Evolutionary conservation across 2,329 filamentous ascomycete genomes (phyloP), one percentile per base, ranked within the genome.

Genomic region (Zymoseptoria crescenta): DNA sequence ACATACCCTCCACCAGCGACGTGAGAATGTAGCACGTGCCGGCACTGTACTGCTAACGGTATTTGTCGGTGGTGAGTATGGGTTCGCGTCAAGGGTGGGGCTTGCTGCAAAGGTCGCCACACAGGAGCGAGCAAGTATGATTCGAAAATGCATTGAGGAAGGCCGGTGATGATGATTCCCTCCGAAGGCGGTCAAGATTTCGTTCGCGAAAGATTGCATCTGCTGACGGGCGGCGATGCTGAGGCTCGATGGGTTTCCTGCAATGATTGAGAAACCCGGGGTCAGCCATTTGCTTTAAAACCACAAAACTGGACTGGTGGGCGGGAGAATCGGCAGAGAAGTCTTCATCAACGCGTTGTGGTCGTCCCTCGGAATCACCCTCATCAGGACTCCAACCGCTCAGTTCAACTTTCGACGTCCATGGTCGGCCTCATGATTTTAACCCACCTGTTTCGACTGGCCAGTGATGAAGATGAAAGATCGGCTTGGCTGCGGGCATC

Each of bases 391-490:
- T 50, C 51, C 51, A 52, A 28, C 51, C 51, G 51, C 51, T 52
- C 51, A 52, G 51, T 16, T 13, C 16, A 24, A n/a, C 24, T 8
- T 10, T 13, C 7, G 24, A 21, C n/a, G 10, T 30, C 8, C 8
- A 7, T 7, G 28, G 24, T 27, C 24, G 6, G 50, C 50, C 50
- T 52, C 50, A 52, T 52, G 24, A 52, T 28, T 28, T 30, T 27
- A 9, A 30, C 51, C 24, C 51, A 52, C 51, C 24, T 52, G 13
- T 10, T 10, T 52, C 24, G 51, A 52, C 24, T 29, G 51, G 51
- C 51, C 51, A 52, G 51, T 52, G 51, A 52, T 52, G 51, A 30
- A 52, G 51, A 52, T 29, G 51, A 52, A 52, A 30, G 27, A 52
- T 52, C 51, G 51, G 51, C 51, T 52, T 52, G 51, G 24, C 24